Base-by-base conservation (phyloP, 768 basidiomycete species). In the Kwoniella botswanensis region DNA sequence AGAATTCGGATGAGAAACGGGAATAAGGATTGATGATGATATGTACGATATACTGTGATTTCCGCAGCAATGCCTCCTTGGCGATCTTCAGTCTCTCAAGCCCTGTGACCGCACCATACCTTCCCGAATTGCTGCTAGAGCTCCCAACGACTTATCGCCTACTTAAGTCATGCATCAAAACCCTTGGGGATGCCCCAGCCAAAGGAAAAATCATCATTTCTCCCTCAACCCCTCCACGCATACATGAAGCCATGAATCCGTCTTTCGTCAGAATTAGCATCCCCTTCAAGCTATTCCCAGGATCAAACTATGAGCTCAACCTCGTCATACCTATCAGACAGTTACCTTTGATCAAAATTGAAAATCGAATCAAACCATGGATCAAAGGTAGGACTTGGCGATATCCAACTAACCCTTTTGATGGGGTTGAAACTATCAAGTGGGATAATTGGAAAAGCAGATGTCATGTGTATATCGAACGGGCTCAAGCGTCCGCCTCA, bases 351-450 rank as follows among this genome's bases (percentile, higher is more conserved):
- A 58, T 58, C 26, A 58, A 58, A 35, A 29, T 58, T 15, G 57
- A 58, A 13, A 58, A 58, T 58, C 15, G 12, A 29, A 15, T 7
- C 7, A 58, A 58, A 35, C 12, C 12, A 29, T 58, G 57, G 57
- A 13, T 29, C 7, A 58, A 58, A 58, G 57, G 57, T 58, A 58
- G 57, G 13, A 58, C 57, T 15, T 58, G 57, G 57, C 24, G 57
- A 17, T 26, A 24, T 15, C 13, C 24, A 1, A 22, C 22, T 17
- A 15, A 58, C 29, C 57, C 57, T 0, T 35, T 58, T 9, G 57
- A 58, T 58, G 57, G 57, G 5, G 29, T 58, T 26, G 29, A 58
- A 13, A 26, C 1, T 58, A 58, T 58, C 9, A n/a, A n/a, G n/a
- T 58, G 24, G 24, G 24, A 35, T 4, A 35, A 58, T 22, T 58